A percentile compares a stretch with the other conserved stretches of the same genome.
phyloP scores from a whole-genome alignment of 176 grass and related monocot genomes.

The Eragrostis curvula region DNA sequence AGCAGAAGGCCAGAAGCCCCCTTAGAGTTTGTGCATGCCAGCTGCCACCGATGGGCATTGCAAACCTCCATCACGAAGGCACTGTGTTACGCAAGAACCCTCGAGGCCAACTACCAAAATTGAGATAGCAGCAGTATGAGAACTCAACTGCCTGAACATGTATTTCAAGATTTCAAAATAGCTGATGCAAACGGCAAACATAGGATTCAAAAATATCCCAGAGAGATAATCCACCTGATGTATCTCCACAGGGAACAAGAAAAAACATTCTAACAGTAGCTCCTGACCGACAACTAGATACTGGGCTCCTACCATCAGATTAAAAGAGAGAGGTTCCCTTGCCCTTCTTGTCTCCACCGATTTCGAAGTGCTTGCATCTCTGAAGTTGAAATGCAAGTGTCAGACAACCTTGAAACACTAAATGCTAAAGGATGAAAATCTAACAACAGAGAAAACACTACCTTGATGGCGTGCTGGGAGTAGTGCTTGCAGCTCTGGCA shows the following conservation, averaged over 20 bases:
- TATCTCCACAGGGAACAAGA: background rate
- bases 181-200: background rate
- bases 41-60: too few relatives aligned
- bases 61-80: too few relatives aligned
- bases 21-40: too few relatives aligned
- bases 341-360: constrained; percentile 78
- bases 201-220: background rate
- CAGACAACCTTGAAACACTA: background rate
- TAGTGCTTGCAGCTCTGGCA: constrained; percentile 92
- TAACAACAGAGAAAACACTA: background rate
- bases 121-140: too few relatives aligned
- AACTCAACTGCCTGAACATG: background rate
- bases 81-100: too few relatives aligned
- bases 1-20: too few relatives aligned
- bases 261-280: constrained; percentile 2
- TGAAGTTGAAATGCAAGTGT: constrained; percentile 25
- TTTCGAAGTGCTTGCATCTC: constrained; percentile 78
- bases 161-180: background rate
- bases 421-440: background rate
- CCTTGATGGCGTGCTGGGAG: constrained; percentile 75
- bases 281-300: background rate
- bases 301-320: background rate
- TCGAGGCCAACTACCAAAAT: too few relatives aligned
- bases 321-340: constrained; percentile 75
- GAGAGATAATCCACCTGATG: background rate